Base-by-base conservation (phyloP, 2,329 filamentous ascomycete genomes). In the Aplosporella prunicola region DNA sequence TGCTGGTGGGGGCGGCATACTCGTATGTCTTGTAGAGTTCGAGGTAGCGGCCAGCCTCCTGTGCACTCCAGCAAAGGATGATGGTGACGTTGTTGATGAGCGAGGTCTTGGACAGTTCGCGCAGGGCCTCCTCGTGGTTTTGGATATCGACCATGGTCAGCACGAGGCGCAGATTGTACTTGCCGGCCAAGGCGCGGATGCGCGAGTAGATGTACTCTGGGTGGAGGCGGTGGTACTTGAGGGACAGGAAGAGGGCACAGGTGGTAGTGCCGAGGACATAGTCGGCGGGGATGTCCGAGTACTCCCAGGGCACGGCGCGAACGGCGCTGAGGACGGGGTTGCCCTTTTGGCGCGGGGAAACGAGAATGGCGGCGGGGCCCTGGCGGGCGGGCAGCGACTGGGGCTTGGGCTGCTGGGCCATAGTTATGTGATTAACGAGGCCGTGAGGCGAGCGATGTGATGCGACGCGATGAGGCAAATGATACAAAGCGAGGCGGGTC, bases 181-280 rank as follows among this genome's bases (percentile, higher is more conserved):
- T 85, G 34, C 83, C 84, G 35, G 83, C 83, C 4, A 98, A 68
- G 32, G 79, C 77, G 35, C 82, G 80, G 48, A 98, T 93, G 40
- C 91, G 82, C 16, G 82, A 87, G 66, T 96, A 96, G 51, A 98
- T 86, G 66, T 98, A 98, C 62, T 98, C 91, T 1, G 91, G 91
- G 55, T 98, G 91, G 35, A 98, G 72, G 18, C 89, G 85, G 61
- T 98, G 91, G 58, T 95, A 95, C 61, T 96, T 98, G 38, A 98
- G 73, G 32, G 85, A 93, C 27, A 98, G 68, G 56, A 96, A 98
- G 5, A 98, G 71, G 1, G 85, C 88, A 52, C 89, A 94, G 5
- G 88, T 93, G 0, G 87, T 93, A 27, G 74, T 57, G 0, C 91
- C 89, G 32, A 96, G 69, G 7, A 89, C 81, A 58, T 93, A 98